phyloP scores from a whole-genome alignment of 129 eudicot species.

The Flaveria robusta region DNA sequence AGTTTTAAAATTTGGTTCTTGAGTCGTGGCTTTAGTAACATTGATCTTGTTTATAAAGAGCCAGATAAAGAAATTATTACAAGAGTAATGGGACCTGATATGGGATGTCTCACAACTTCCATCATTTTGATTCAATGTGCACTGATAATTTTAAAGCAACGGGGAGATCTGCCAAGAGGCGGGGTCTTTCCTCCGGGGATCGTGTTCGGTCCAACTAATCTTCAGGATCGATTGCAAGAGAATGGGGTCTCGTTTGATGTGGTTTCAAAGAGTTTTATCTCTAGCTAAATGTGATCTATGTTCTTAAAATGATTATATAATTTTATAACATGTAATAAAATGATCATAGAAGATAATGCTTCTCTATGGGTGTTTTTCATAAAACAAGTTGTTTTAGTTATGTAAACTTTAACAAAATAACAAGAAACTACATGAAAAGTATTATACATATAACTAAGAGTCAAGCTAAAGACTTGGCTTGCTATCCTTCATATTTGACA shows the following conservation, averaged over 20 bases:
- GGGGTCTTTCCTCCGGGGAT: constrained; percentile 88
- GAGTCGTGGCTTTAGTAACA: constrained; percentile 69
- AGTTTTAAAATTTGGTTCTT: constrained; percentile 86
- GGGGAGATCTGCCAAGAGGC: constrained; percentile 76
- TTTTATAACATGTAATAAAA: background rate
- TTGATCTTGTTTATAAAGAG: constrained; percentile 34
- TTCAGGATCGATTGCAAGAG: constrained; percentile 71
- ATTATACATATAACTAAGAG: too few species aligned
- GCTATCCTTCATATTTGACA: too few species aligned
- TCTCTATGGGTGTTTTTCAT: too few species aligned
- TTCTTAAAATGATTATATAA: background rate
- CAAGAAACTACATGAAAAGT: too few species aligned
- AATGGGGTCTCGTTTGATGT: constrained; percentile 87
- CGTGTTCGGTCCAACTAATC: constrained; percentile 80
- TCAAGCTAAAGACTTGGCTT: too few species aligned
- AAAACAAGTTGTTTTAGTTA: too few species aligned
- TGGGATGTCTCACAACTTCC: constrained; percentile 78
- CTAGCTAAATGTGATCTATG: background rate
- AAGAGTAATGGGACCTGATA: constrained; percentile 78
- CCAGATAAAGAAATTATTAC: constrained; percentile 77
- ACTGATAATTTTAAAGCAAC: constrained; percentile 48
- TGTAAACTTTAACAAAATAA: too few species aligned
- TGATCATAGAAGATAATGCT: background rate
- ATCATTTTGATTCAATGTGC: constrained; percentile 81
- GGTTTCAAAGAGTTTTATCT: constrained; percentile 51